Evolutionary conservation across 148 eudicot species (phyloP).

Genomic region (Polygonum maritimum): DNA sequence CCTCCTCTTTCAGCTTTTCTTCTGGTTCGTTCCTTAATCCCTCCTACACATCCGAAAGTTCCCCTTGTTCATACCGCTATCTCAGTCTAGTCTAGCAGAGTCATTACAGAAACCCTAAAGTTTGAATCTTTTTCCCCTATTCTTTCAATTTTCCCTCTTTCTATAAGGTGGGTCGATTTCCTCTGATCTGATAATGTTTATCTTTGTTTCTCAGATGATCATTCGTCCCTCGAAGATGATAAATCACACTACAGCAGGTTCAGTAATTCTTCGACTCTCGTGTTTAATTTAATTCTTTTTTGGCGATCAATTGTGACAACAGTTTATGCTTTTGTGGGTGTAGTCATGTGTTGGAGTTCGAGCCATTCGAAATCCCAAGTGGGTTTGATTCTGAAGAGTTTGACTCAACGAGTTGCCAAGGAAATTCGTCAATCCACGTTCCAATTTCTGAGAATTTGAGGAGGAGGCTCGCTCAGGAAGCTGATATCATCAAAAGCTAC

Average conservation of each 20-base stretch:
- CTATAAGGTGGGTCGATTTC: not conserved
- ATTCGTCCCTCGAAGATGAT: slow-evolving; percentile 26
- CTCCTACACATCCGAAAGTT: too few species aligned
- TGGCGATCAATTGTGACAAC: too few species aligned
- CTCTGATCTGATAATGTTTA: too few species aligned
- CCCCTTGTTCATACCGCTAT: too few species aligned
- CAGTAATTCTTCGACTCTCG: too few species aligned
- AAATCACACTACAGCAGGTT: slow-evolving; percentile 21
- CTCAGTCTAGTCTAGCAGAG: too few species aligned
- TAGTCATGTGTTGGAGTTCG: not conserved
- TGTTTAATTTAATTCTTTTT: too few species aligned
- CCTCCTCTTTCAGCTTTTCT: not conserved
- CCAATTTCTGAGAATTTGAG: slow-evolving; percentile 29
- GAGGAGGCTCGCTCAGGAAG: slow-evolving; percentile 32
- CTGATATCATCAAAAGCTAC: slow-evolving; percentile 17
- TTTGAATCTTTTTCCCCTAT: slow-evolving; percentile 9
- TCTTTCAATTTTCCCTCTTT: not conserved
- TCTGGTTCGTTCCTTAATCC: not conserved
- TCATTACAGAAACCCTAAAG: too few species aligned
- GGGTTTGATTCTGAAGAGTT: slow-evolving; percentile 20
- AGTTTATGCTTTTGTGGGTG: not conserved
- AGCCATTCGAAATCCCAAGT: not conserved
- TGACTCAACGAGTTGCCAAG: slow-evolving; percentile 15
- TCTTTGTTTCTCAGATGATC: slow-evolving; percentile 17
- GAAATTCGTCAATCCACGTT: slow-evolving; percentile 13